Percentiles rank a stretch among this genome's conserved stretches.
Conservation (phyloP, 2,329 filamentous ascomycete genomes). For the Fusarium sp. region DNA sequence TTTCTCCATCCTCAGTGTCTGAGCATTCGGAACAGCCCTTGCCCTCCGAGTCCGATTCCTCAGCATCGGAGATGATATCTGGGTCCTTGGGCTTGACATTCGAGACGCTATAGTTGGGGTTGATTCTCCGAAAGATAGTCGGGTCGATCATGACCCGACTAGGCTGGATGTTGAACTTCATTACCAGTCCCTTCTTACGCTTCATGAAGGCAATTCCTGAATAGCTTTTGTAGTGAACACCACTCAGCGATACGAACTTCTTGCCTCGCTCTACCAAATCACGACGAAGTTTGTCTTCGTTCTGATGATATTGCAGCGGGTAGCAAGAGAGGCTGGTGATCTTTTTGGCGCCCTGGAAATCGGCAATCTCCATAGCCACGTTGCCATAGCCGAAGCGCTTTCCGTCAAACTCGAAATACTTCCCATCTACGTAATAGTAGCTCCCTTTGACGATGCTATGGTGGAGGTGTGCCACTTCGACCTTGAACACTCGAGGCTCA, state of each 20-base stretch:
- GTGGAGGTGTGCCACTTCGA: slow-evolving; percentile 80
- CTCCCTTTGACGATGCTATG: slow-evolving; percentile 76
- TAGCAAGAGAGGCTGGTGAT: slow-evolving; percentile 84
- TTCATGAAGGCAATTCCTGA: slow-evolving; percentile 89
- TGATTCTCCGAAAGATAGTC: slow-evolving; percentile 83
- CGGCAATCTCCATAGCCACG: slow-evolving; percentile 75
- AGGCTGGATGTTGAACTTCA: slow-evolving; percentile 88
- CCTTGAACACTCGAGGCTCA: slow-evolving; percentile 84
- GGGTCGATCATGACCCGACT: slow-evolving; percentile 91
- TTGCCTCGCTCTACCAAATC: slow-evolving; percentile 84
- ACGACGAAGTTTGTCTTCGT: slow-evolving; percentile 72
- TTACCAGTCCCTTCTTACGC: slow-evolving; percentile 71
- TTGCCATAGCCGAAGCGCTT: slow-evolving; percentile 84
- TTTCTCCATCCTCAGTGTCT: slow-evolving; percentile 58
- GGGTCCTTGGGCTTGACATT: slow-evolving; percentile 79
- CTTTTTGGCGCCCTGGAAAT: slow-evolving; percentile 84
- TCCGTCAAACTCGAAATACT: slow-evolving; percentile 89
- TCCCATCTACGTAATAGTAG: slow-evolving; percentile 82
- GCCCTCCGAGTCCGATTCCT: slow-evolving; percentile 58
- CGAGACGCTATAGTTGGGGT: slow-evolving; percentile 86
- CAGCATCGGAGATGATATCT: slow-evolving; percentile 66
- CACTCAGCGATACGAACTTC: slow-evolving; percentile 84
- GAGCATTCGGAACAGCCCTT: slow-evolving; percentile 55
- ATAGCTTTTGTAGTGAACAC: slow-evolving; percentile 85
- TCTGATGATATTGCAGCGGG: slow-evolving; percentile 83